Evolutionary conservation across 148 eudicot species (phyloP).

Genomic region (Camellia japonica): DNA sequence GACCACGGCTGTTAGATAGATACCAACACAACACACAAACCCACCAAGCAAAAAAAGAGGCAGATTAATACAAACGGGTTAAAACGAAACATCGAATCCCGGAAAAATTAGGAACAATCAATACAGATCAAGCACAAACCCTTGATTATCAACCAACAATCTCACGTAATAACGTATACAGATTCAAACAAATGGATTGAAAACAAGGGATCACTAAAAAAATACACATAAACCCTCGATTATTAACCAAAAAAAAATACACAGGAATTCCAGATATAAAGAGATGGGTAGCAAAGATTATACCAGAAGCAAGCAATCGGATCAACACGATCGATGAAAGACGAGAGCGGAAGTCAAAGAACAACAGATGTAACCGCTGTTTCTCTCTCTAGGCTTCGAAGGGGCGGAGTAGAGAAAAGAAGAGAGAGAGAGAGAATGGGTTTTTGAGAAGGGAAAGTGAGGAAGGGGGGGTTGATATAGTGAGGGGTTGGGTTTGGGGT

Average conservation of each 20-base stretch:
- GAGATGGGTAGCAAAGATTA: not conserved
- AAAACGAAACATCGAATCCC: not conserved
- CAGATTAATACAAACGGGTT: not conserved
- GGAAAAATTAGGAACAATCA: not conserved
- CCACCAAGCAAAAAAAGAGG: not conserved
- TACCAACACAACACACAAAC: not conserved
- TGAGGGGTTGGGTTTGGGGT: no score
- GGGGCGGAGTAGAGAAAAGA: not conserved
- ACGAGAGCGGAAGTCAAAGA: not conserved
- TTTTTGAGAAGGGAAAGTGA: not conserved
- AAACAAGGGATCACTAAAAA: not conserved
- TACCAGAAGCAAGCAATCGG: not conserved
- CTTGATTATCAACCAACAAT: not conserved
- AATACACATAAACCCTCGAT: not conserved
- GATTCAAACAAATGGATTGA: not conserved
- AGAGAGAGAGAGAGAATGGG: not conserved
- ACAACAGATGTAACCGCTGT: not conserved
- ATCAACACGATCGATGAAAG: not conserved
- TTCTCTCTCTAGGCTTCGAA: not conserved
- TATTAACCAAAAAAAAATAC: not conserved
- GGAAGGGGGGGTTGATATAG: constrained; percentile 1
- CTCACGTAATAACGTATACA: not conserved
- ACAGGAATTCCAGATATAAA: not conserved
- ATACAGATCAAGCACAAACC: not conserved
- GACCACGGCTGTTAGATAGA: not conserved